Base-by-base conservation (phyloP, 1,139 yeast species). In the Pichia sp. region DNA sequence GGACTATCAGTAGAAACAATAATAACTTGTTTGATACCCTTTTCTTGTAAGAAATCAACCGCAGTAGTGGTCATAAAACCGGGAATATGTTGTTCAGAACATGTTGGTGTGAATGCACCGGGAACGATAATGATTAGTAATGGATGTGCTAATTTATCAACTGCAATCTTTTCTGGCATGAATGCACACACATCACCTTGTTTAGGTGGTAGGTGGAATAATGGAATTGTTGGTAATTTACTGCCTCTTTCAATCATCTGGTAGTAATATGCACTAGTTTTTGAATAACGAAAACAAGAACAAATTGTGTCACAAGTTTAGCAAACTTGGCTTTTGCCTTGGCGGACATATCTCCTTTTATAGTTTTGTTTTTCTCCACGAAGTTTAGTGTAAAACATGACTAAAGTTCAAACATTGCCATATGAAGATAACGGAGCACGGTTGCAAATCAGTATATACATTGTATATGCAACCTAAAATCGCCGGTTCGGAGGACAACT, bases 51-150 rank as follows among this genome's bases (percentile, higher is more conserved):
- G 49, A 80, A 76, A 4, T 12, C 38, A 26, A 52, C 40, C 12
- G 64, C 64, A 46, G 76, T 60, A 47, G 77, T 69, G 47, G 70
- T 66, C 53, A 88, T 68, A 68, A 73, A 86, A 18, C 81, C 86
- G 26, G 96, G 96, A 56, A 88, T 79, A 67, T 89, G 96, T 57
- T 75, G 71, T 55, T 80, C 85, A 35, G 92, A 80, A 69, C 96
- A 88, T 7, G 95, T 81, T 56, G 95, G 95, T 36, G 96, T 85
- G 74, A 87, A 88, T 24, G 96, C 95, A 55, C 95, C 95, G 53
- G 96, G 96, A 26, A 86, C 95, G 49, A 87, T 77, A 39, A 90
- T 87, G 59, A 87, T 72, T 40, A 85, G 16, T 4, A 42, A 24
- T 12, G 54, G 54, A n/a, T 37, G 32, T 26, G 23, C 40, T 9